phyloP scores from a whole-genome alignment of 202 grass and related monocot species.

The Eragrostis tef region DNA sequence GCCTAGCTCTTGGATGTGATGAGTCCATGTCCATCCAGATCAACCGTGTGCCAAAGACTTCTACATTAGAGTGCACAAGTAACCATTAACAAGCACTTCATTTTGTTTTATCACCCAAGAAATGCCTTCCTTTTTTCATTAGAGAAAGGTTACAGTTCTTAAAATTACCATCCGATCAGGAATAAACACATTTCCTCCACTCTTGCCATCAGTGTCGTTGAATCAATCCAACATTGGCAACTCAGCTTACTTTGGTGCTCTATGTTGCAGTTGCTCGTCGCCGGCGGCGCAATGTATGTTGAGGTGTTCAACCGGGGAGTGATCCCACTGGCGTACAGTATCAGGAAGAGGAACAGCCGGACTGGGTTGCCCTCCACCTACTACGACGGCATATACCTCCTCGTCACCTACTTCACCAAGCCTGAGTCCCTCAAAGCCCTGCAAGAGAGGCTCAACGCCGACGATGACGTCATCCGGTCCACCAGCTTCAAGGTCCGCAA shows the following conservation, averaged over 20 bases:
- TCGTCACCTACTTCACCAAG: constrained; percentile 91
- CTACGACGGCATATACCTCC: constrained; percentile 89
- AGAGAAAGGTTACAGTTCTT: too few relatives aligned
- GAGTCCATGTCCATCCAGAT: neutral
- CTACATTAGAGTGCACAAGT: neutral
- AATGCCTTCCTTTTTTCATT: neutral
- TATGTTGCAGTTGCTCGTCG: constrained; percentile 70
- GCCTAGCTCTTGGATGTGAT: neutral
- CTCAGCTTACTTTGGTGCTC: neutral
- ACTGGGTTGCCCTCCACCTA: constrained; percentile 75
- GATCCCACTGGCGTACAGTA: constrained; percentile 80
- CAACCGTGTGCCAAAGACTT: neutral
- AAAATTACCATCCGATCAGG: too few relatives aligned
- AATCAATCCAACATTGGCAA: neutral
- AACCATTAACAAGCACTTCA: neutral
- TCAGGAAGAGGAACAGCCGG: constrained; percentile 80
- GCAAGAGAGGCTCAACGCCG: constrained; percentile 58
- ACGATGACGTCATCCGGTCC: constrained; percentile 79
- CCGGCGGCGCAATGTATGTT: constrained; percentile 94
- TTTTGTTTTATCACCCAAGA: neutral
- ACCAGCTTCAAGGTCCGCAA: constrained; percentile 70
- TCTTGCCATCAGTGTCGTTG: neutral
- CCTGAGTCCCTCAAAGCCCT: constrained; percentile 69
- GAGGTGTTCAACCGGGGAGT: constrained; percentile 85
- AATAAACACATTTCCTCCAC: too few relatives aligned